Evolutionary conservation across 345 rosid species (phyloP), one percentile per base, ranked within the genome.

Genomic region (Syzygium oleosum): DNA sequence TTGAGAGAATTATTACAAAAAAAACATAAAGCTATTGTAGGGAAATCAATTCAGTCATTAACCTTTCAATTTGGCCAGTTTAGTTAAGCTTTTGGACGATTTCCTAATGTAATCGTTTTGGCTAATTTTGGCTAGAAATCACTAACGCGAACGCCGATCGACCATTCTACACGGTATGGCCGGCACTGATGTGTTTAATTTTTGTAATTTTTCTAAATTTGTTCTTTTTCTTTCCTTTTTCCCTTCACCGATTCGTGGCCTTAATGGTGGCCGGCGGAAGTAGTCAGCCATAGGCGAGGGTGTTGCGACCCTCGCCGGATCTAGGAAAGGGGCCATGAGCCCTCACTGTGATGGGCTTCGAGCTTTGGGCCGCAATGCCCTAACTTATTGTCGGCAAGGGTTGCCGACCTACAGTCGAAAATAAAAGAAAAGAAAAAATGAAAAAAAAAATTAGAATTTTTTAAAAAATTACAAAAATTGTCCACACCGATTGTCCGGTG

Each of bases 121-220:
- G 14, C 2, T 61, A 3, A 61, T n/a, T 61, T 27, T 61, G 19
- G 7, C 4, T 61, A 1, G 3, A 59, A 61, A 61, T 61, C 2
- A 14, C 1, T 6, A 0, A 61, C 6, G 4, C 13, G 4, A 13
- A n/a, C 5, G 0, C 6, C 13, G 1, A 2, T 27, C 7, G 12
- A 59, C 0, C 15, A 1, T 61, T 8, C 0, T 61, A 13, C 4
- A 5, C 12, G 68, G 6, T 15, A 27, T 5, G 29, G 0, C 0
- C 1, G 0, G 12, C 0, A 31, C 0, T 27, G 0, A 61, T 0
- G 1, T 61, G 27, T n/a, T 61, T 17, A 61, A n/a, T 61, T 61
- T 27, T 61, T 61, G 0, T 13, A 61, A n/a, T 61, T 61, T 12
- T 61, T 61, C 0, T 13, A 61, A n/a, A 12, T 14, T 52, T 14